phyloP scores from a whole-genome alignment of 805 yeast genomes.

The Yamadazyma olivae region DNA sequence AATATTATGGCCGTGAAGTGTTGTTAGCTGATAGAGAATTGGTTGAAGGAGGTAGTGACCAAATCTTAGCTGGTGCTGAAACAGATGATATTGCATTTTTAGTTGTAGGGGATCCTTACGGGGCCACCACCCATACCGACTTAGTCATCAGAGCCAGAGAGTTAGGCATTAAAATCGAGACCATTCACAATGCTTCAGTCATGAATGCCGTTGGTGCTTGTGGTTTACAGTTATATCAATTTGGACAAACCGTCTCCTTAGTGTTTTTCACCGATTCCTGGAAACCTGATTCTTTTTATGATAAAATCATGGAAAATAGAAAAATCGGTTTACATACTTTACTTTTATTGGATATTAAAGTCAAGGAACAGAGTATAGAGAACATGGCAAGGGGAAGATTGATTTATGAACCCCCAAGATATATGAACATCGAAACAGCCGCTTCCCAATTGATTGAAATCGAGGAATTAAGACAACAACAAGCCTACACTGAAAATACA shows the following conservation, averaged over 20 bases:
- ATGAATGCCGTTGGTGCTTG: constrained; percentile 99
- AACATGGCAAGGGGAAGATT: constrained; percentile 90
- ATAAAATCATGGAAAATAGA: constrained; percentile 85
- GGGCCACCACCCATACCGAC: constrained; percentile 98
- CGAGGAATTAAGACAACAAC: constrained; percentile 71
- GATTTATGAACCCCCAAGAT: constrained; percentile 95
- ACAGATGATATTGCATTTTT: constrained; percentile 85
- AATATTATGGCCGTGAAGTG: constrained; percentile 80
- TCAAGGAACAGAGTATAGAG: constrained; percentile 92
- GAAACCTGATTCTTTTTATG: constrained; percentile 96
- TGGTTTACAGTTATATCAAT: constrained; percentile 90
- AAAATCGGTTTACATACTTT: constrained; percentile 89
- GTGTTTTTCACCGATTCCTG: constrained; percentile 94
- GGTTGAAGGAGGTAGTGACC: constrained; percentile 87
- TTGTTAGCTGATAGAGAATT: constrained; percentile 91
- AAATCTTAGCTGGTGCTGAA: constrained; percentile 73
- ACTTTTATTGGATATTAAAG: constrained; percentile 86
- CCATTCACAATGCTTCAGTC: constrained; percentile 92
- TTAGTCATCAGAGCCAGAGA: constrained; percentile 89
- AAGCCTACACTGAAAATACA: constrained; percentile 80
- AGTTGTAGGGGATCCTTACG: constrained; percentile 97
- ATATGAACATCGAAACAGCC: constrained; percentile 89
- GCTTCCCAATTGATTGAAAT: constrained; percentile 84
- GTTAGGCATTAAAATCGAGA: constrained; percentile 70
- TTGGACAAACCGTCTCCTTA: constrained; percentile 96